Conservation (phyloP, 2,329 filamentous ascomycete species). For the Exophiala phaeomuriformis region DNA sequence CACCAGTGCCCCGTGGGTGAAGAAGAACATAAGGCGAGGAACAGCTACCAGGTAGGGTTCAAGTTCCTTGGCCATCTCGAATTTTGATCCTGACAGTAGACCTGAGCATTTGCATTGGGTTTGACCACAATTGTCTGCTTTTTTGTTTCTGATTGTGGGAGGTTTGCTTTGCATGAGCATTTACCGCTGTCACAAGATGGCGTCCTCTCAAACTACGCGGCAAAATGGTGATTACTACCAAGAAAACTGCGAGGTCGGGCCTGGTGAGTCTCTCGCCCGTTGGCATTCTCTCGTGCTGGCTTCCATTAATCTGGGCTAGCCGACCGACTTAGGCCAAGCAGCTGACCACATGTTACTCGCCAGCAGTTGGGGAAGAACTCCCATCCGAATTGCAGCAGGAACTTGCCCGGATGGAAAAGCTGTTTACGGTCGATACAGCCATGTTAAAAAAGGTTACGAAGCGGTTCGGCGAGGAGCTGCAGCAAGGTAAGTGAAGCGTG, state of each 20-base stretch:
- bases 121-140: too few relatives aligned
- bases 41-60: too few relatives aligned
- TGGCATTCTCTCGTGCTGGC: too few relatives aligned
- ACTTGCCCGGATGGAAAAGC: constrained; percentile 67
- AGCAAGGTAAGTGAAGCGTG: constrained; percentile 53
- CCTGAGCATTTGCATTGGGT: too few relatives aligned
- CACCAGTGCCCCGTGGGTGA: too few relatives aligned
- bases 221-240: background rate
- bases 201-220: background rate
- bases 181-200: background rate
- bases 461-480: constrained; percentile 74
- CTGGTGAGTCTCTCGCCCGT: background rate
- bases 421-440: constrained; percentile 63
- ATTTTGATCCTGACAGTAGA: too few relatives aligned
- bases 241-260: background rate
- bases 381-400: constrained; percentile 37
- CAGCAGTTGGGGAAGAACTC: background rate
- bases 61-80: too few relatives aligned
- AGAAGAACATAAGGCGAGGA: too few relatives aligned
- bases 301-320: too few relatives aligned
- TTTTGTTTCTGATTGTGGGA: background rate
- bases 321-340: too few relatives aligned
- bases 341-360: background rate
- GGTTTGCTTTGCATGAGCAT: background rate
- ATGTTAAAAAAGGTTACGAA: constrained; percentile 81